These are phyloP conservation scores for Xylaria arbuscula DNA, from an alignment of 2,329 filamentous ascomycete species.

Conservation along the genomic window DNA sequence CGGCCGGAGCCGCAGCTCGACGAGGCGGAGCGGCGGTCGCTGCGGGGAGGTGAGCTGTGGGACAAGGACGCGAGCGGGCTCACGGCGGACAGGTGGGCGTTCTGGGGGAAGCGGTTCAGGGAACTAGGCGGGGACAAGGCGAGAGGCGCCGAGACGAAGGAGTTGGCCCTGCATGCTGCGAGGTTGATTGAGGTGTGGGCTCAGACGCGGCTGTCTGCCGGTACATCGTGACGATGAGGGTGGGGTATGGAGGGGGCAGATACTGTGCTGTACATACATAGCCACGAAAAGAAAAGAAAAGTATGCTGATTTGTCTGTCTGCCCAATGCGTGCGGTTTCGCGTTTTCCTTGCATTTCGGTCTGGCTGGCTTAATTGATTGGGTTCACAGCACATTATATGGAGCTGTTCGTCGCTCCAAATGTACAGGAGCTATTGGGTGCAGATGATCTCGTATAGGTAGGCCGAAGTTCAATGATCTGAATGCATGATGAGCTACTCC, in stretches of 20 bases:
- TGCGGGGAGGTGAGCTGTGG: constrained; percentile 43
- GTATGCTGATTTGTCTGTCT: background rate
- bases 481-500: background rate
- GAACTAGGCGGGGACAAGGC: constrained; percentile 42
- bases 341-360: background rate
- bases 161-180: constrained; percentile 43
- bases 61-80: constrained; percentile 39
- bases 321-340: background rate
- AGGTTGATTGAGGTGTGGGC: constrained; percentile 47
- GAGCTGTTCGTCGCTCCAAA: background rate
- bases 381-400: background rate
- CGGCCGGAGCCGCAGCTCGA: constrained; percentile 39
- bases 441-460: background rate
- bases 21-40: constrained; percentile 37
- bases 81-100: constrained; percentile 44
- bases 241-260: background rate
- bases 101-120: constrained; percentile 45
- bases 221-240: constrained; percentile 10
- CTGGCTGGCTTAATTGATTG: constrained; percentile 4
- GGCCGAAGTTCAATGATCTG: background rate
- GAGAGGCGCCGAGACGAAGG: constrained; percentile 36
- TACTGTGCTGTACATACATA: background rate
- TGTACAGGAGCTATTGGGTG: background rate
- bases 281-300: background rate
- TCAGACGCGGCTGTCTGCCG: constrained; percentile 11